phyloP scores from a whole-genome alignment of 257 asterid genomes.

The Lantana camara region DNA sequence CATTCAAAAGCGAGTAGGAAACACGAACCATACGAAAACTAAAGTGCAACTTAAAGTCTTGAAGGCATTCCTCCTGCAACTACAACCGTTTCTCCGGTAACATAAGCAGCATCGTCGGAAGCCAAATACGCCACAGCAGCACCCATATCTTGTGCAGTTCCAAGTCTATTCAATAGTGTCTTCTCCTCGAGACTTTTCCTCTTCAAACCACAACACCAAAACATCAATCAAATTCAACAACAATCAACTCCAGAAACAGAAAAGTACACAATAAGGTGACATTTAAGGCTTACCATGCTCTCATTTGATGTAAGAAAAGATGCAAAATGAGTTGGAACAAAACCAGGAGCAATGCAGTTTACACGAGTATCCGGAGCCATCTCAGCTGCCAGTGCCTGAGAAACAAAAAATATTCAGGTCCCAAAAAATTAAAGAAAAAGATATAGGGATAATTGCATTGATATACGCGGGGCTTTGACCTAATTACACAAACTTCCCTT shows the following conservation, averaged over 20 bases:
- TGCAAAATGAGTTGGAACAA: constrained; percentile 88
- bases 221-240: background rate
- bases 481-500: too few species aligned
- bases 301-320: constrained; percentile 47
- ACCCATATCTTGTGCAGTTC: constrained; percentile 84
- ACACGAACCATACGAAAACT: background rate
- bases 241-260: background rate
- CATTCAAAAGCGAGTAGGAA: background rate
- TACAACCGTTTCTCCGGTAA: constrained; percentile 79
- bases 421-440: too few species aligned
- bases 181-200: constrained; percentile 60
- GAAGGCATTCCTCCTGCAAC: constrained; percentile 87
- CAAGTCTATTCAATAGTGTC: constrained; percentile 71
- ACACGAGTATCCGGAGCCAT: constrained; percentile 93
- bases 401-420: constrained; percentile 6
- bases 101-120: constrained; percentile 85
- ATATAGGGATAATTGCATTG: too few species aligned
- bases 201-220: constrained; percentile 35
- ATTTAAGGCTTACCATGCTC: constrained; percentile 43
- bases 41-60: constrained; percentile 53
- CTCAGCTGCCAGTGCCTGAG: constrained; percentile 86
- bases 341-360: constrained; percentile 93
- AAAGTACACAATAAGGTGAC: background rate
- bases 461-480: too few species aligned
- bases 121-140: constrained; percentile 89